Percentiles rank a stretch among this genome's conserved stretches.
Conservation (phyloP, 176 grass and related monocot species). For the Oryza glaberrima region DNA sequence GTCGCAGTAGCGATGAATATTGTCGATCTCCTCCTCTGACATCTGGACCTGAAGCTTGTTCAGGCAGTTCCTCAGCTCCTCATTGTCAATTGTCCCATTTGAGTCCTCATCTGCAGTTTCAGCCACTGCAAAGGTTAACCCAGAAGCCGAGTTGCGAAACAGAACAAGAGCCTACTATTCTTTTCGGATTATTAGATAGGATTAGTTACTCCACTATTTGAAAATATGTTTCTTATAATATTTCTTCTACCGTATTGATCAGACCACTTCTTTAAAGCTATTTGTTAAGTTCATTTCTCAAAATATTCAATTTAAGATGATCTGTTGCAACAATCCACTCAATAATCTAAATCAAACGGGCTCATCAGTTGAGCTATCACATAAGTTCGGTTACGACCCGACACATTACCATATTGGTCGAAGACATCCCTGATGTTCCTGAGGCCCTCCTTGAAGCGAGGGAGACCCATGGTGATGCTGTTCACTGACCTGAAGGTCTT, state of each 20-base stretch:
- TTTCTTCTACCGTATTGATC: no score
- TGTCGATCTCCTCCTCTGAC: slow-evolving; percentile 49
- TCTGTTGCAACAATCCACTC: no score
- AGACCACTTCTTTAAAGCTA: no score
- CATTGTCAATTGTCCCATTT: slow-evolving; percentile 62
- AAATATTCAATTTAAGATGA: no score
- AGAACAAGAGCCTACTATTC: background rate
- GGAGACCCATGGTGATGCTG: slow-evolving; percentile 84
- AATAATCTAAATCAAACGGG: background rate
- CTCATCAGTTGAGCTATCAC: background rate
- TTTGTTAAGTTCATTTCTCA: no score
- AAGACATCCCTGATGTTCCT: slow-evolving; percentile 65
- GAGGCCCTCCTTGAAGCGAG: slow-evolving; percentile 70
- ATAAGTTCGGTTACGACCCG: background rate
- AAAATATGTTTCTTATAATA: no score
- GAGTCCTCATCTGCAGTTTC: slow-evolving; percentile 58
- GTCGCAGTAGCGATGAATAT: slow-evolving; percentile 64
- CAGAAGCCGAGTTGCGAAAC: background rate
- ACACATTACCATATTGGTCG: slow-evolving; percentile 58
- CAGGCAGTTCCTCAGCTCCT: slow-evolving; percentile 58
- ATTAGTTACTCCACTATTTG: no score
- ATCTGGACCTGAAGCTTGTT: slow-evolving; percentile 51
- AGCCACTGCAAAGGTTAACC: background rate
- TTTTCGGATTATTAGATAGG: no score
- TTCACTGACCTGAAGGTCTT: slow-evolving; percentile 67